Evolutionary conservation across 2,329 filamentous ascomycete genomes (phyloP), one percentile per base, ranked within the genome.

Genomic region (Aspergillus pseudotamarii): DNA sequence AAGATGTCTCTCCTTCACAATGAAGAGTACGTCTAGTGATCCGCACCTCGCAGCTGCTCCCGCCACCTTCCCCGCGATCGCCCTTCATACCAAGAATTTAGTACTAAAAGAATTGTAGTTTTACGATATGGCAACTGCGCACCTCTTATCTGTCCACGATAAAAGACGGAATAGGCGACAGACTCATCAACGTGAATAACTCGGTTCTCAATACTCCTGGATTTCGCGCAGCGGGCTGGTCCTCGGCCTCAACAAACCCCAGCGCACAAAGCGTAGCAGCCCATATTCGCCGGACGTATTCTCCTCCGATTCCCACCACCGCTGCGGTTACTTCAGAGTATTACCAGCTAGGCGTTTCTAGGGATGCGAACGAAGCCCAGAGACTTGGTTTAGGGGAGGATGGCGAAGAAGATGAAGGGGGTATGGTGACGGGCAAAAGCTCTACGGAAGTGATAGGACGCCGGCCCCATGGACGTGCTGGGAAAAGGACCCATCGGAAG

Each of bases 81-180:
- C 45, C 45, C 23, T 43, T 32, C 51, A 56, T 41, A 28, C 28
- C 34, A 57, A 51, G 43, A 50, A 54, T 38, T 12, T 6, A n/a
- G 46, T 23, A 67, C 63, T 71, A 63, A 73, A 53, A 30, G 4
- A 11, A 41, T 21, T 36, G 61, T 72, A 88, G 86, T 72, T 90
- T 90, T 73, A 85, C 87, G 36, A 84, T 89, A 63, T 90, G 88
- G 82, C 86, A 88, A 72, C 80, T 90, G 46, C 86, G 88, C 61
- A 88, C 87, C 21, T 86, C 86, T 43, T 90, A 89, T 71, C 83
- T 90, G 23, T 84, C 84, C 34, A 81, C 84, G 55, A 88, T 88
- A 70, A 88, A 88, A 74, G 88, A 90, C 73, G 88, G 87, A 64
- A 85, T 89, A 46, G 87, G 87, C 65, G 88, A 90, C 73, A 83